Percentiles rank a stretch among this genome's conserved stretches.
Evolutionary conservation across 2,329 filamentous ascomycete species (phyloP).

Genomic region (Ophiostoma quercus): DNA sequence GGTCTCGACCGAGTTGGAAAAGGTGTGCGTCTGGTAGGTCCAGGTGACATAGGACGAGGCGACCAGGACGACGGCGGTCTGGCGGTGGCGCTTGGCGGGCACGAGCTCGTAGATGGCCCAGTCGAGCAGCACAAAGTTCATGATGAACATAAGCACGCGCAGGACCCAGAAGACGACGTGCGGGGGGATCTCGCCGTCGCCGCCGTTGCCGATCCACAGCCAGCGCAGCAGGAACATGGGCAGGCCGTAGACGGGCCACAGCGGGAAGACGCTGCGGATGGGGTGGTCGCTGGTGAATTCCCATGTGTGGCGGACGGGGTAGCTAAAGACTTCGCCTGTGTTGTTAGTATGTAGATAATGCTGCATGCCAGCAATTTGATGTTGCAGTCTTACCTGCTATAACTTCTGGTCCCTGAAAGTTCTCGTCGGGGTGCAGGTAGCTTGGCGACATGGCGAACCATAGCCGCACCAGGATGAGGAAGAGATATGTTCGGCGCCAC

Average conservation of each 20-base stretch:
- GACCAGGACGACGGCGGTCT: slow-evolving; percentile 72
- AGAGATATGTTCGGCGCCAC: slow-evolving; percentile 86
- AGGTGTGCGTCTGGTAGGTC: slow-evolving; percentile 97
- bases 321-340: slow-evolving; percentile 83
- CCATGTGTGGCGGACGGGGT: slow-evolving; percentile 86
- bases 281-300: slow-evolving; percentile 86
- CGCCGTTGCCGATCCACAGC: slow-evolving; percentile 81
- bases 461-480: slow-evolving; percentile 78
- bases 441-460: slow-evolving; percentile 93
- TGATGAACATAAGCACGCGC: slow-evolving; percentile 82
- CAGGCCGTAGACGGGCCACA: slow-evolving; percentile 92
- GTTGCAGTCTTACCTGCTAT: slow-evolving; percentile 66
- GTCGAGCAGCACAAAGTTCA: slow-evolving; percentile 95
- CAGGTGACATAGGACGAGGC: slow-evolving; percentile 97
- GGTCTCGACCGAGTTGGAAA: slow-evolving; percentile 96
- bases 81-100: slow-evolving; percentile 64
- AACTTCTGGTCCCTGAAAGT: slow-evolving; percentile 96
- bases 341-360: neutral
- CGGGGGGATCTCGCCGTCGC: slow-evolving; percentile 72
- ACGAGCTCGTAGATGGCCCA: slow-evolving; percentile 95
- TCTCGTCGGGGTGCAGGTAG: slow-evolving; percentile 97
- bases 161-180: slow-evolving; percentile 84
- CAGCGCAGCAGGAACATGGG: slow-evolving; percentile 90
- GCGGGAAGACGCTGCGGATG: slow-evolving; percentile 89
- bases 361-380: neutral